These are phyloP conservation scores for Collybiopsis confluens DNA, from an alignment of 768 basidiomycete species.

Conservation along the genomic window DNA sequence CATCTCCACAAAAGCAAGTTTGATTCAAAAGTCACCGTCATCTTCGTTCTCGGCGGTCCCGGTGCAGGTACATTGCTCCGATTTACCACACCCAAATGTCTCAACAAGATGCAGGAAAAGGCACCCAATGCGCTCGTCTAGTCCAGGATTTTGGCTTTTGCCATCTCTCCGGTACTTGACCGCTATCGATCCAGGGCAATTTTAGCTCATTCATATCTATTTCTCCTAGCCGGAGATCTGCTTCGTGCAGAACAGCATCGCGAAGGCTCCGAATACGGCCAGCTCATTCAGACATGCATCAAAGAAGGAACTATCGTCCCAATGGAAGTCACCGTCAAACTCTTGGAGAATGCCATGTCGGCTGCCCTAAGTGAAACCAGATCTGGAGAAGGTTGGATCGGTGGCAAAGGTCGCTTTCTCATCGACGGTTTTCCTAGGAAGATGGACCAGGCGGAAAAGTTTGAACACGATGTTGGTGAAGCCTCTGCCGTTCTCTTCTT, in stretches of 20 bases:
- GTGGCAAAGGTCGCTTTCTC: slow-evolving; percentile 80
- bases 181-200: not conserved
- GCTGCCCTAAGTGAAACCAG: slow-evolving; percentile 44
- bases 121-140: slow-evolving; percentile 86
- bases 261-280: slow-evolving; percentile 76
- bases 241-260: slow-evolving; percentile 91
- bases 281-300: slow-evolving; percentile 84
- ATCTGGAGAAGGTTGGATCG: slow-evolving; percentile 55
- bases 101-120: slow-evolving; percentile 64
- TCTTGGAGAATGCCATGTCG: slow-evolving; percentile 89
- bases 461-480: slow-evolving; percentile 82
- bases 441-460: slow-evolving; percentile 95
- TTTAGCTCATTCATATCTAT: slow-evolving; percentile 7
- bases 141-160: slow-evolving; percentile 84
- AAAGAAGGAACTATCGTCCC: slow-evolving; percentile 92
- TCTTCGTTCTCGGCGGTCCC: slow-evolving; percentile 96
- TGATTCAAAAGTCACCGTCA: slow-evolving; percentile 76
- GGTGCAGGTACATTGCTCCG: slow-evolving; percentile 64
- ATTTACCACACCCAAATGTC: slow-evolving; percentile 2
- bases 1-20: slow-evolving; percentile 46
- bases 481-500: slow-evolving; percentile 84
- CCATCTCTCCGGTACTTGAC: slow-evolving; percentile 80
- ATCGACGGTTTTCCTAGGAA: slow-evolving; percentile 98
- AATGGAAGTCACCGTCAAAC: slow-evolving; percentile 93
- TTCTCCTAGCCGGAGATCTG: slow-evolving; percentile 88